Evolutionary conservation across 139 green algal genomes (phyloP).

Genomic region (Zygnema circumcarinatum): DNA sequence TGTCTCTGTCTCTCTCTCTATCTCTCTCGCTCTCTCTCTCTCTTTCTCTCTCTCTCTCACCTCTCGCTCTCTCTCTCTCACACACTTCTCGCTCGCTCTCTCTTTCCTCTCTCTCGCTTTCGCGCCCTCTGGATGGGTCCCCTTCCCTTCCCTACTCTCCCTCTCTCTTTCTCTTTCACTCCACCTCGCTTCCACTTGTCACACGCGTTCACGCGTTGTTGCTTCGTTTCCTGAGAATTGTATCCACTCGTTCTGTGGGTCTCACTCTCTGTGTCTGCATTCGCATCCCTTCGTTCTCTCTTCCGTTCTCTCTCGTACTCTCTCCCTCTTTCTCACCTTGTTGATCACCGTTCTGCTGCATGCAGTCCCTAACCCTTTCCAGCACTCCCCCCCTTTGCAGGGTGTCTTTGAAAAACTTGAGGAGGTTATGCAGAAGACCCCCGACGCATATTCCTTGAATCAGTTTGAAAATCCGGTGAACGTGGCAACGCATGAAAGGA

Average conservation of each 20-base stretch:
- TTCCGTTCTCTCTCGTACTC: not conserved
- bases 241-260: too few relatives aligned
- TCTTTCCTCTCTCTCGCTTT: not conserved
- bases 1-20: not conserved
- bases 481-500: conserved; percentile 84
- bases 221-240: too few relatives aligned
- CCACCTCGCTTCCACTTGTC: too few relatives aligned
- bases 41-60: conserved; percentile 2
- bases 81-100: not conserved
- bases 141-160: not conserved
- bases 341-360: not conserved
- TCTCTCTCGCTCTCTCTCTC: not conserved
- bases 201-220: too few relatives aligned
- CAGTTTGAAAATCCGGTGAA: conserved; percentile 99
- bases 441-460: conserved; percentile 90
- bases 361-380: not conserved
- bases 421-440: conserved; percentile 80
- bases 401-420: conserved; percentile 80
- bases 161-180: not conserved
- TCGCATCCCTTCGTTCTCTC: not conserved
- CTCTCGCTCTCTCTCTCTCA: not conserved
- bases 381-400: not conserved
- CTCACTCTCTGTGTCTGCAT: too few relatives aligned
- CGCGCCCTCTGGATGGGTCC: too few relatives aligned
- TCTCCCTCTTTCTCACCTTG: not conserved